Percentiles rank a stretch among this genome's conserved stretches.
These are phyloP conservation scores for Boletus semigastroideus DNA, from an alignment of 1,284 basidiomycete species.

Conservation along the genomic window DNA sequence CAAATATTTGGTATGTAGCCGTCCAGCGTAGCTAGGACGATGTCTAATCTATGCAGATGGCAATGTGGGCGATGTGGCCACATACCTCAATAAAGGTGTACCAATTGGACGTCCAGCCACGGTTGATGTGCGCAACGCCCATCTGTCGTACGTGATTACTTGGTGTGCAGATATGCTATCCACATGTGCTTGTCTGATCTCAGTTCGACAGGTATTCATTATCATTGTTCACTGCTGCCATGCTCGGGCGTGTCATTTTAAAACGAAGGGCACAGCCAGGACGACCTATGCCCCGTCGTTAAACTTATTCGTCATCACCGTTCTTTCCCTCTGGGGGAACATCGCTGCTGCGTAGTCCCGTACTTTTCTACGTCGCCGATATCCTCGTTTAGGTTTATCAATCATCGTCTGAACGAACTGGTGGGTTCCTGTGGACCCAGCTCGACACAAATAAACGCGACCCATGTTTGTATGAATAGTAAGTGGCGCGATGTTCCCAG, in stretches of 20 bases:
- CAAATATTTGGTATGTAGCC: conserved; percentile 73
- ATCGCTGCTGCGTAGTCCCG: conserved; percentile 2
- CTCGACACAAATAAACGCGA: conserved; percentile 1
- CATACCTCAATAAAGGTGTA: conserved; percentile 68
- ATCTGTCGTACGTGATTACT: conserved; percentile 93
- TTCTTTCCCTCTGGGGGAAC: too few species aligned
- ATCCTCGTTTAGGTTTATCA: neutral
- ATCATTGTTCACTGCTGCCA: conserved; percentile 58
- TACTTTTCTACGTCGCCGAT: conserved; percentile 1
- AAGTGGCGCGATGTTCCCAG: conserved; percentile 10
- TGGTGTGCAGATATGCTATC: conserved; percentile 57
- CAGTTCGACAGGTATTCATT: conserved; percentile 59
- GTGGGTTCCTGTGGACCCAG: neutral
- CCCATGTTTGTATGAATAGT: neutral
- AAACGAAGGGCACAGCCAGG: conserved; percentile 30
- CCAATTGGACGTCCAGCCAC: conserved; percentile 85
- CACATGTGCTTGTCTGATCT: conserved; percentile 2
- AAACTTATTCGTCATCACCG: neutral
- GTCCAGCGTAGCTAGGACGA: neutral
- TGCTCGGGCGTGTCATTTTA: conserved; percentile 32
- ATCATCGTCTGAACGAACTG: conserved; percentile 1
- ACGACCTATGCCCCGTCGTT: conserved; percentile 29
- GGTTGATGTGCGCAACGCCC: conserved; percentile 92
- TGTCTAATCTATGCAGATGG: conserved; percentile 58
- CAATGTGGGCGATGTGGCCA: conserved; percentile 67